Conservation (phyloP, 495 filamentous ascomycete genomes). For the Penicillium verhagenii region DNA sequence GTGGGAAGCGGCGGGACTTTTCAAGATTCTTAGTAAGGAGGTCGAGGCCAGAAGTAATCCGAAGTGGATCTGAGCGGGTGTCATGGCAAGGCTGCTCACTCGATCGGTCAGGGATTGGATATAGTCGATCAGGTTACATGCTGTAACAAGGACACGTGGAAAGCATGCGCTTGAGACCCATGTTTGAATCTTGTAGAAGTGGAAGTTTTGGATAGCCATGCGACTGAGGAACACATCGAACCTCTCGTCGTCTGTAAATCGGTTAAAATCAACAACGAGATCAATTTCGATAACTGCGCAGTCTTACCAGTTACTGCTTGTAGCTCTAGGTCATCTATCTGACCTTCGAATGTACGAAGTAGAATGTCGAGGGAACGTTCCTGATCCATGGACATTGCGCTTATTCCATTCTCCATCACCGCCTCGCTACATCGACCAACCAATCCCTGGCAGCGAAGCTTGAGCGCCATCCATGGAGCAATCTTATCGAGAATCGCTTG, state of each 20-base stretch:
- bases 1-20: conserved; percentile 25
- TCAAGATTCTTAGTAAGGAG: conserved; percentile 40
- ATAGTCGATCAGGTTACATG: conserved; percentile 37
- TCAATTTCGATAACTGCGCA: background rate
- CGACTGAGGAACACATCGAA: conserved; percentile 32
- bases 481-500: conserved; percentile 34
- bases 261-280: background rate
- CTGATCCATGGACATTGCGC: conserved; percentile 37
- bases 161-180: conserved; percentile 30
- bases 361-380: conserved; percentile 38
- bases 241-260: conserved; percentile 29
- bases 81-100: conserved; percentile 21
- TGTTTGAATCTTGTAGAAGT: conserved; percentile 42
- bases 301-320: conserved; percentile 30
- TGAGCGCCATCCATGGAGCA: conserved; percentile 29
- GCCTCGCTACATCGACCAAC: conserved; percentile 35
- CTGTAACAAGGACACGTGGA: conserved; percentile 30
- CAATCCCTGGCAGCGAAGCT: conserved; percentile 37
- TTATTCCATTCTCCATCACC: conserved; percentile 36
- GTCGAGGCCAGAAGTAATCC: conserved; percentile 34
- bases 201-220: conserved; percentile 40
- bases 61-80: conserved; percentile 33
- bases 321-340: conserved; percentile 34
- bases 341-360: conserved; percentile 35
- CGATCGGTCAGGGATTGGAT: conserved; percentile 24